phyloP scores from a whole-genome alignment of 345 rosid genomes.

The Anastatica hierochuntica region DNA sequence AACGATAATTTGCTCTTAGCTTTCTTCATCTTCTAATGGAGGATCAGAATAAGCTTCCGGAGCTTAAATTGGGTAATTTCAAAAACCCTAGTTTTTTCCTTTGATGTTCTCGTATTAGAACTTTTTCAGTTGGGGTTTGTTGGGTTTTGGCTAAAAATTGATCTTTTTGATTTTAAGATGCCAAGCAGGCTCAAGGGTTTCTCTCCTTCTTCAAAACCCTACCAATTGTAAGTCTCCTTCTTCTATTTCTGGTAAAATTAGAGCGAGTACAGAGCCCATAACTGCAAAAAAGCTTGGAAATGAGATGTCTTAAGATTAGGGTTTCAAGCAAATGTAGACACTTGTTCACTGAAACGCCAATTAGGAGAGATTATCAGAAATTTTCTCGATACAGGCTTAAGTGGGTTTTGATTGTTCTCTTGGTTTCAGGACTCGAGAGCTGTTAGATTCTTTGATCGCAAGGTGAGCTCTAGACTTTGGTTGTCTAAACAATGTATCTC shows the following conservation, averaged over 20 bases:
- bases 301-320: slow-evolving; percentile 2
- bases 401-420: not conserved
- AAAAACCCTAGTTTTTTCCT: too few species aligned
- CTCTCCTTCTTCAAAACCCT: slow-evolving; percentile 90
- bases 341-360: not conserved
- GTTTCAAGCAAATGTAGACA: not conserved
- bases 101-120: not conserved
- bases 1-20: not conserved
- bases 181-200: slow-evolving; percentile 96
- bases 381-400: not conserved
- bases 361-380: not conserved
- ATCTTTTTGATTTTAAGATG: slow-evolving; percentile 36
- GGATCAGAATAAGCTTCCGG: slow-evolving; percentile 66
- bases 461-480: slow-evolving; percentile 47
- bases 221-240: slow-evolving; percentile 45
- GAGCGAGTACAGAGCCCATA: not conserved
- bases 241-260: slow-evolving; percentile 1
- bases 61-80: slow-evolving; percentile 67
- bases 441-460: slow-evolving; percentile 80
- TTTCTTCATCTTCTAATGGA: slow-evolving; percentile 34
- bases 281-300: not conserved
- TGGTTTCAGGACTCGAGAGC: slow-evolving; percentile 67
- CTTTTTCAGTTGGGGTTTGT: slow-evolving; percentile 1
- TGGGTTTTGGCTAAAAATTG: slow-evolving; percentile 19
- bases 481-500: not conserved